A percentile compares a stretch with the other conserved stretches of the same genome.
Conservation (phyloP, 2,329 filamentous ascomycete species). For the Sclerotinia minor region DNA sequence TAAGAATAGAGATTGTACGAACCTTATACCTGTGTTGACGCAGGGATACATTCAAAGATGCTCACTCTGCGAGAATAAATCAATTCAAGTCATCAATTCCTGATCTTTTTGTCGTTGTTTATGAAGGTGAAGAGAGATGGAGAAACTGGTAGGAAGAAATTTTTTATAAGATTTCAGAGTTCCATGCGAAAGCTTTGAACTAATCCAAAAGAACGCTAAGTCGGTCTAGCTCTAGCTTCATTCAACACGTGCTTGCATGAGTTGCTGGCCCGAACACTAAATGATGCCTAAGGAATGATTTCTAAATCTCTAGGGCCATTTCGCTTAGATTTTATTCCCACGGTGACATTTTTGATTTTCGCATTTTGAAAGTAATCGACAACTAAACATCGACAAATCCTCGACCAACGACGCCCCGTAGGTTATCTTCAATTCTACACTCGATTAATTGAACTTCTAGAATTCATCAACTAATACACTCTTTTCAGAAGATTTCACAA, state of each 20-base stretch:
- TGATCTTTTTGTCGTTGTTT: background rate
- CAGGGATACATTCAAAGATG: background rate
- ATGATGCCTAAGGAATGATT: conserved; percentile 23
- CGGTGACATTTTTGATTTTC: conserved; percentile 23
- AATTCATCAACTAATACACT: conserved; percentile 25
- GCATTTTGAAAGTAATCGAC: conserved; percentile 24
- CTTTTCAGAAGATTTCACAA: conserved; percentile 61
- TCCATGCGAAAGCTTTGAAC: conserved; percentile 10
- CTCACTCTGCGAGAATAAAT: background rate
- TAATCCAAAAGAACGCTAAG: background rate
- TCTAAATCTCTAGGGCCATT: conserved; percentile 31
- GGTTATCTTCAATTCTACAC: conserved; percentile 32
- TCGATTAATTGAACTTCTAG: conserved; percentile 9
- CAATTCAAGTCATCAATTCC: background rate
- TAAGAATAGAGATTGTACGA: conserved; percentile 9
- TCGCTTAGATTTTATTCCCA: conserved; percentile 31
- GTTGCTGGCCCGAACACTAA: background rate
- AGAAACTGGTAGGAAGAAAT: conserved; percentile 2
- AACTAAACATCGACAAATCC: conserved; percentile 36
- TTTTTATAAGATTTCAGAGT: conserved; percentile 14
- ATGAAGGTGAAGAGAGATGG: background rate
- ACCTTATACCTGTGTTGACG: conserved; percentile 12
- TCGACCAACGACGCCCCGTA: conserved; percentile 40
- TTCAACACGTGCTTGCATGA: background rate
- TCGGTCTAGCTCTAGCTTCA: background rate